Evolutionary conservation across 2,329 filamentous ascomycete species (phyloP), one percentile per base, ranked within the genome.

Genomic region (Exophiala sp.): DNA sequence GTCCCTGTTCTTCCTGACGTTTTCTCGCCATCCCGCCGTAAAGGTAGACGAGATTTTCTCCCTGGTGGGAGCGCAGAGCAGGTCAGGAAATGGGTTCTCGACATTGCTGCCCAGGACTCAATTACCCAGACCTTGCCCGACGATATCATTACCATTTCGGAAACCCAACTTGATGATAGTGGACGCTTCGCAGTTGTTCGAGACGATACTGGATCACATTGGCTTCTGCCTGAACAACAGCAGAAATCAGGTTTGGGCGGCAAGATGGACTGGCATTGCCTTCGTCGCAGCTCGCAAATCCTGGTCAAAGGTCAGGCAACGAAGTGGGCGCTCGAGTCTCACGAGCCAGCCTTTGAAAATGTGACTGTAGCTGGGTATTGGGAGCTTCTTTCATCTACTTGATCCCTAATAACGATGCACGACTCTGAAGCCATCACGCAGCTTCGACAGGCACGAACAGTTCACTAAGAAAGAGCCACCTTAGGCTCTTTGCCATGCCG

Each of bases 11-110:
- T 64, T 10, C 62, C 62, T 2, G 62, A 64, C 47, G 48, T 57
- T 7, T 64, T 64, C 49, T 61, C 62, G n/a, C 62, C 62, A 2
- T 62, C 62, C 11, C 48, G 55, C 16, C 56, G 55, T 24, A 58
- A 56, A 38, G 57, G 62, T 24, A 60, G 55, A 38, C 50, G 42
- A 35, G 60, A 59, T 12, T 64, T 62, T 41, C 35, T 63, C 21
- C 40, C 47, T 29, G 59, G 56, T 16, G 59, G 62, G 10, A 52
- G 50, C 18, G 62, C 62, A 21, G 59, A 58, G 16, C 36, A 54
- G 5, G 57, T 62, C 11, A 36, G 62, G 32, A 55, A 49, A 12
- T 60, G 60, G 60, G 48, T 62, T 1, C 49, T 64, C 4, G 46
- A 58, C 9, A 52, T 62, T 44, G 50, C 62, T 16, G 50, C 56